Conservation (phyloP, 345 rosid genomes). For the Adansonia digitata region DNA sequence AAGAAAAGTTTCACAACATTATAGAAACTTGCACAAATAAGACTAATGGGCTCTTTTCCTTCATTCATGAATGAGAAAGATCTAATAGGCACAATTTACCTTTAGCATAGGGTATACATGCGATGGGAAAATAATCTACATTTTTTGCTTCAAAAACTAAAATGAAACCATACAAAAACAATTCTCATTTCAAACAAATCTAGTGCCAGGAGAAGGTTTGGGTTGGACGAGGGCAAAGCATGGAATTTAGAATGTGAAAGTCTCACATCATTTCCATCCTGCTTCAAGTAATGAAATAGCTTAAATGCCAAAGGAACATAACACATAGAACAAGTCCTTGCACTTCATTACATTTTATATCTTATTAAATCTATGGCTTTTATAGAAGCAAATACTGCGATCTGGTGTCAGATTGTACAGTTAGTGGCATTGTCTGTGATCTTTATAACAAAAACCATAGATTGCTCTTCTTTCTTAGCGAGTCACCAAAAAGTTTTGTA, state of each 20-base stretch:
- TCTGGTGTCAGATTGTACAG: no score
- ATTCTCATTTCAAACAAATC: no score
- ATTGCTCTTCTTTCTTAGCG: no score
- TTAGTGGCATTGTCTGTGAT: no score
- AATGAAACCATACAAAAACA: no score
- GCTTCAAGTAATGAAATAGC: no score
- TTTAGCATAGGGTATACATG: background rate
- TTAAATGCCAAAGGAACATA: background rate
- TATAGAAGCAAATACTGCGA: background rate
- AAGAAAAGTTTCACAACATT: background rate
- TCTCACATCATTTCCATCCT: no score
- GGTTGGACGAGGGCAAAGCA: no score
- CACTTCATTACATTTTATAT: background rate
- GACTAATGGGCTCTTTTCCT: background rate
- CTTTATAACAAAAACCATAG: no score
- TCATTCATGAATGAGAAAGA: background rate
- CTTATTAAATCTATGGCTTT: background rate
- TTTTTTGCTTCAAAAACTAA: background rate
- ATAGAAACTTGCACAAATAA: background rate
- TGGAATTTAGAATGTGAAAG: no score
- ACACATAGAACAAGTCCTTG: background rate
- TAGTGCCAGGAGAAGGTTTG: no score
- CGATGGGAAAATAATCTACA: background rate
- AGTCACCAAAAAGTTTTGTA: no score
- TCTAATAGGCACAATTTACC: background rate